Base-by-base conservation (phyloP, 805 yeast species). In the Ogataea glucozyma region DNA sequence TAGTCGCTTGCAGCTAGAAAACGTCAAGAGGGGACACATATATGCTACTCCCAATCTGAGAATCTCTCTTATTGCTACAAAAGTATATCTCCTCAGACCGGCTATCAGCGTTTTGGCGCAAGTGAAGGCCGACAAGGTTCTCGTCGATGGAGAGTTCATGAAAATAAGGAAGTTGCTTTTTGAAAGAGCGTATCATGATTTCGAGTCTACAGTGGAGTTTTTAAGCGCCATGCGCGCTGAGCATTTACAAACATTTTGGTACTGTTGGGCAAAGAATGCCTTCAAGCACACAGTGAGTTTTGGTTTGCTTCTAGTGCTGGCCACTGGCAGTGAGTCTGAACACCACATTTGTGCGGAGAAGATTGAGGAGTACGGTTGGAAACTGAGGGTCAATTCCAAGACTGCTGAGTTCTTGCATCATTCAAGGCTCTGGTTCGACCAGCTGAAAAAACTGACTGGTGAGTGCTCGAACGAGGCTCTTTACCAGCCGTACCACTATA, bases 191-290 rank as follows among this genome's bases (percentile, higher is more conserved):
- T 47, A 27, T n/a, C 32, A 27, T 17, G 52, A 47, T 12, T 47
- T 50, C 21, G 33, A 30, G 4, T 30, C 49, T 4, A 40, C 48
- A 0, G 44, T 50, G 9, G 40, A 33, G 4, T 50, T 50, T 37
- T 27, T 50, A n/a, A 43, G 44, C 36, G 30, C 44, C 13, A 50
- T 50, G 54, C 29, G 38, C 16, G 49, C 54, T 9, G 54, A 50
- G 31, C 54, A 50, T 22, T 39, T 50, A 4, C 54, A 50, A 22
- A 50, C 52, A 4, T 50, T 50, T 27, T 50, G 54, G 54, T 50
- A 50, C 26, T 45, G 50, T 22, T 50, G 26, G 13, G 54, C 54
- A 3, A 47, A 36, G 22, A 33, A 41, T 22, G 43, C 47, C 2
- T 44, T 50, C 33, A 37, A 45, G 10, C 20, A 41, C 17, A 34